Evolutionary conservation across 2,329 filamentous ascomycete genomes (phyloP), one percentile per base, ranked within the genome.

Genomic region (Sclerotiophoma versabilis): DNA sequence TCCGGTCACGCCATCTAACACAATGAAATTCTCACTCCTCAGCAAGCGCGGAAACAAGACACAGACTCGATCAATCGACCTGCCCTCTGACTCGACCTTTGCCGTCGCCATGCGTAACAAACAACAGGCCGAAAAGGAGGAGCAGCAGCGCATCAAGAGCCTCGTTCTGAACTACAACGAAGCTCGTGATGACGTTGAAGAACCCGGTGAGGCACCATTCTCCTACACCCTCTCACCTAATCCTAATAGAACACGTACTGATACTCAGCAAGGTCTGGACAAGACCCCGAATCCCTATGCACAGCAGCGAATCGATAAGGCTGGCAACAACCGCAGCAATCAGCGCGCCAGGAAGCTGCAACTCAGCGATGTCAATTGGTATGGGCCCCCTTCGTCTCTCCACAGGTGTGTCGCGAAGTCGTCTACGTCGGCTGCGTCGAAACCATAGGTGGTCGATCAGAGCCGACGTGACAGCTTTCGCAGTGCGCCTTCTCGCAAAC

Each of bases 101-200:
- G 95, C 95, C 5, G 85, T 98, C 62, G 95, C 95, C 36, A 95
- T 99, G 92, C 95, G 92, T 73, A 92, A 86, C 57, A 93, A 98
- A 78, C 93, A 97, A 73, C 90, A 96, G 76, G 93, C 92, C 2
- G 93, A 98, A 73, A 89, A 90, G 47, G 95, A 96, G 72, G 96
- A 99, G 75, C 93, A 99, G 75, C 92, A 97, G 75, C 90, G 95
- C 59, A 99, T 99, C 85, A 99, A 99, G 80, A 96, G 92, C 69
- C 83, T 99, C 38, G 95, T 99, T 48, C 81, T 99, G 65, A 98
- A 97, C 76, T 96, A 97, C 72, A 68, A 68, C 55, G 95, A 99
- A 77, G 86, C 96, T 71, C 87, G 91, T 45, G 92, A 96, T 59
- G 84, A 87, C 69, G 88, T 81, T 64, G 91, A 96, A 46, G 70